Conservation (phyloP, 2,329 filamentous ascomycete genomes). For the Penicillium brevicompactum region DNA sequence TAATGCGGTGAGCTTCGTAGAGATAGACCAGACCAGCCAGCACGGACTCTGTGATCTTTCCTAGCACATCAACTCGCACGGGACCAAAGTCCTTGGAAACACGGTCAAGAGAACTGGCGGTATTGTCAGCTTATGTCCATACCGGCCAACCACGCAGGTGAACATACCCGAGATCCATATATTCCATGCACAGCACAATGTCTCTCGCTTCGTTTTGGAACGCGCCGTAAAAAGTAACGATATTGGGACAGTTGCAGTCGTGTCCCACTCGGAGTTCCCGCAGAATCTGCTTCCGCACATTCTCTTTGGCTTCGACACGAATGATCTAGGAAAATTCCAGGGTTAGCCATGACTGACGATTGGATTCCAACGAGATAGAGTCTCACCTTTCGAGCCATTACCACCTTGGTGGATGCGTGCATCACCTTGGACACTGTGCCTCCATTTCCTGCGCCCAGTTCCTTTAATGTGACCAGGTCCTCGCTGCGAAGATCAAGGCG, state of each 20-base stretch:
- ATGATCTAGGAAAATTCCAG: slow-evolving; percentile 70
- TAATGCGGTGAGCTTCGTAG: slow-evolving; percentile 93
- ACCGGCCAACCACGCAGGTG: neutral
- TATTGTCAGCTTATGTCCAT: slow-evolving; percentile 17
- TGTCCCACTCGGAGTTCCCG: slow-evolving; percentile 98
- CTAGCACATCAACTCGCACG: slow-evolving; percentile 90
- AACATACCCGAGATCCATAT: slow-evolving; percentile 96
- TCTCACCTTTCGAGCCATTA: slow-evolving; percentile 94
- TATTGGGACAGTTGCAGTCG: slow-evolving; percentile 93
- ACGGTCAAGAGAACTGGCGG: slow-evolving; percentile 77
- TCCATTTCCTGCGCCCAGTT: slow-evolving; percentile 93
- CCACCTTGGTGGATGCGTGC: slow-evolving; percentile 89
- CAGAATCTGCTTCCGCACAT: slow-evolving; percentile 94
- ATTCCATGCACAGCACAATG: slow-evolving; percentile 99
- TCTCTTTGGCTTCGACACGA: slow-evolving; percentile 96
- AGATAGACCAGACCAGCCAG: slow-evolving; percentile 92
- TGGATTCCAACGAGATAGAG: neutral
- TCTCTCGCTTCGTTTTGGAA: slow-evolving; percentile 96
- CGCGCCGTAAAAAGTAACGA: slow-evolving; percentile 96
- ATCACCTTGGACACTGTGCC: slow-evolving; percentile 98
- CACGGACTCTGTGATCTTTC: slow-evolving; percentile 96
- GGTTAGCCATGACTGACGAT: neutral
- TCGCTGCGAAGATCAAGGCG: slow-evolving; percentile 89
- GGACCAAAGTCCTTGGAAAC: slow-evolving; percentile 95
- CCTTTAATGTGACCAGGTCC: slow-evolving; percentile 89